These are phyloP conservation scores for Populus euphratica DNA, from an alignment of 345 rosid genomes.

Conservation along the genomic window DNA sequence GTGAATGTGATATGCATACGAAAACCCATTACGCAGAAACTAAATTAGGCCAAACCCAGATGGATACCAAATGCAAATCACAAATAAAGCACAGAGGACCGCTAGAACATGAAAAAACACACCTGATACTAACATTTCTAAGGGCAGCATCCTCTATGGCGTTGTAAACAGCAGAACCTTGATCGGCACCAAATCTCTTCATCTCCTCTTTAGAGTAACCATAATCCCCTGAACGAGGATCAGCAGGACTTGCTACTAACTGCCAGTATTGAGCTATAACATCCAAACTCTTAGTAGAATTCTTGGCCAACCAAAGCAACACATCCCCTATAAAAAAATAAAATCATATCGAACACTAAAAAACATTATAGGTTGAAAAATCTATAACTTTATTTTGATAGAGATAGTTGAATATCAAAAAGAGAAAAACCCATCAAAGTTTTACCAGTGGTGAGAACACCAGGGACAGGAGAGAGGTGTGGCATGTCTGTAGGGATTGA, in stretches of 20 bases:
- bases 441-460: constrained; percentile 73
- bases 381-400: background rate
- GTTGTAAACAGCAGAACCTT: constrained; percentile 56
- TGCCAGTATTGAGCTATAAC: constrained; percentile 91
- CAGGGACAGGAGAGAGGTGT: constrained; percentile 59
- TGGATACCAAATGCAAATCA: too few relatives aligned
- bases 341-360: too few relatives aligned
- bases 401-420: background rate
- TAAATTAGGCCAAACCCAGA: too few relatives aligned
- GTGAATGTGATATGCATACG: too few relatives aligned
- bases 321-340: constrained; percentile 50
- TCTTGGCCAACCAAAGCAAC: constrained; percentile 71
- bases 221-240: constrained; percentile 75
- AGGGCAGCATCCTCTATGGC: constrained; percentile 61
- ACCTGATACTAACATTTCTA: constrained; percentile 71
- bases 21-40: too few relatives aligned
- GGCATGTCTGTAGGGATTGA: constrained; percentile 93
- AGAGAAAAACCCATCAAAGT: too few relatives aligned
- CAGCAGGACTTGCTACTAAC: constrained; percentile 51
- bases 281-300: constrained; percentile 59
- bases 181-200: constrained; percentile 48
- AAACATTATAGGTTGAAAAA: too few relatives aligned
- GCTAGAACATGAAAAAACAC: background rate
- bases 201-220: constrained; percentile 58
- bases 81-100: background rate